phyloP scores from a whole-genome alignment of 179 eudicot genomes.

The Nepenthes alata region DNA sequence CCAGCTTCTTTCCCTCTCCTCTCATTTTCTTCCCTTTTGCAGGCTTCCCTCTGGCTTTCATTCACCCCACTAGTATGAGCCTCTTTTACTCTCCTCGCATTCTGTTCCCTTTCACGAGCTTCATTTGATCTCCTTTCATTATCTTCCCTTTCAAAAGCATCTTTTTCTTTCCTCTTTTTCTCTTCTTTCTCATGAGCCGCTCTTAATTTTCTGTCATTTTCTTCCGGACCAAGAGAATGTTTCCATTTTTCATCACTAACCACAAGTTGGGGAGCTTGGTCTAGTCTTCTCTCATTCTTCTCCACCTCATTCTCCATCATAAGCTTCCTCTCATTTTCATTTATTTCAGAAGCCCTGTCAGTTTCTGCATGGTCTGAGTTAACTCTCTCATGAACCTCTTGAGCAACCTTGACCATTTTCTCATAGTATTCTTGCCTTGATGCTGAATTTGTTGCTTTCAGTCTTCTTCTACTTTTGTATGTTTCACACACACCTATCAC shows the following conservation, averaged over 20 bases:
- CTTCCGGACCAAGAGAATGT: constrained; percentile 10
- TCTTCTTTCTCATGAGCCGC: constrained; percentile 23
- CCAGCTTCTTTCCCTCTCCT: constrained; percentile 5
- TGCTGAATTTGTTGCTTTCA: constrained; percentile 24
- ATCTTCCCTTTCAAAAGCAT: neutral
- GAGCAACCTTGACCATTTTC: constrained; percentile 31
- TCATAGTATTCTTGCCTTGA: constrained; percentile 28
- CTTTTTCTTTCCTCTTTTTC: constrained; percentile 8
- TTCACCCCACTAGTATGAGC: neutral
- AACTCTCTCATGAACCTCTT: constrained; percentile 22
- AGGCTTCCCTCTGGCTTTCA: neutral
- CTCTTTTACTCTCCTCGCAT: constrained; percentile 7
- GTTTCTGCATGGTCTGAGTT: constrained; percentile 21
- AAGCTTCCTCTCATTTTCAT: constrained; percentile 11
- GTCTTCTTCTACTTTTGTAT: constrained; percentile 24
- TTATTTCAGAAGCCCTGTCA: constrained; percentile 17
- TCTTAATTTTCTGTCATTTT: constrained; percentile 13
- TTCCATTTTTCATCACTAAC: constrained; percentile 4
- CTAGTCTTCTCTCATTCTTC: constrained; percentile 10
- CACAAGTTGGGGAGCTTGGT: constrained; percentile 10
- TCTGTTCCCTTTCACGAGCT: constrained; percentile 4
- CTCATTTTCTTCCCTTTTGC: constrained; percentile 1
- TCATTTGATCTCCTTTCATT: constrained; percentile 9
- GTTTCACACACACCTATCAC: constrained; percentile 18
- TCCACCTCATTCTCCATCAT: constrained; percentile 9